These are phyloP conservation scores for Boletellus sp. DNA, from an alignment of 1,284 basidiomycete species.

Conservation along the genomic window DNA sequence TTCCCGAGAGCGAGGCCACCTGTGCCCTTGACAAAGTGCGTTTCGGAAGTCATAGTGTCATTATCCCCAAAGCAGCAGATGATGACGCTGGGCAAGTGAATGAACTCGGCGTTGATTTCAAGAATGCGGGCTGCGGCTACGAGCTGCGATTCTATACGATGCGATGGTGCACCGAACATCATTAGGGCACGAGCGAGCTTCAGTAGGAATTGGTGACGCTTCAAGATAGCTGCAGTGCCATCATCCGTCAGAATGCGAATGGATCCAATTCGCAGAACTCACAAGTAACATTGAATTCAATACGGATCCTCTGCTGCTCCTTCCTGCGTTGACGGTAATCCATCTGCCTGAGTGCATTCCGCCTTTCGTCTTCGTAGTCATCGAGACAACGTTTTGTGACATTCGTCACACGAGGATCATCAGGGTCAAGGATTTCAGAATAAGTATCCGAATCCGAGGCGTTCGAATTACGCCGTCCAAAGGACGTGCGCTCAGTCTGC, in stretches of 20 bases:
- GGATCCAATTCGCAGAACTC: constrained; percentile 21
- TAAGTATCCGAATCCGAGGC: constrained; percentile 29
- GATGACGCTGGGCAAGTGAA: constrained; percentile 77
- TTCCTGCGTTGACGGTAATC: constrained; percentile 63
- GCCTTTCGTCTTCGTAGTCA: constrained; percentile 59
- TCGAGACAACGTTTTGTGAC: constrained; percentile 43
- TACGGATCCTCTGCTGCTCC: constrained; percentile 55
- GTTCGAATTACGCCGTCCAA: constrained; percentile 19
- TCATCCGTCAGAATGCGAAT: neutral
- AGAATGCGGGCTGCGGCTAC: constrained; percentile 76
- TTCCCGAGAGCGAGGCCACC: constrained; percentile 75
- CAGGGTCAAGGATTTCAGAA: constrained; percentile 50
- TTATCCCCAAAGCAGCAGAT: constrained; percentile 81
- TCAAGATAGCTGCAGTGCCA: constrained; percentile 43
- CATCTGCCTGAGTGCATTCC: constrained; percentile 55
- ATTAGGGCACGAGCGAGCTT: constrained; percentile 64
- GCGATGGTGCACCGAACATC: constrained; percentile 68
- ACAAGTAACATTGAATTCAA: constrained; percentile 72
- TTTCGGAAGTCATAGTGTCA: constrained; percentile 75
- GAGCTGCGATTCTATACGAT: constrained; percentile 68
- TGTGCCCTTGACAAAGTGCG: constrained; percentile 74
- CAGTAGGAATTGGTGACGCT: constrained; percentile 61
- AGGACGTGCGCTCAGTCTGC: constrained; percentile 2
- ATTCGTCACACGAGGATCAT: constrained; percentile 52
- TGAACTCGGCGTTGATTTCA: constrained; percentile 79